Conservation (phyloP, 2,329 filamentous ascomycete species). For the Amauroascus verrucosus region DNA sequence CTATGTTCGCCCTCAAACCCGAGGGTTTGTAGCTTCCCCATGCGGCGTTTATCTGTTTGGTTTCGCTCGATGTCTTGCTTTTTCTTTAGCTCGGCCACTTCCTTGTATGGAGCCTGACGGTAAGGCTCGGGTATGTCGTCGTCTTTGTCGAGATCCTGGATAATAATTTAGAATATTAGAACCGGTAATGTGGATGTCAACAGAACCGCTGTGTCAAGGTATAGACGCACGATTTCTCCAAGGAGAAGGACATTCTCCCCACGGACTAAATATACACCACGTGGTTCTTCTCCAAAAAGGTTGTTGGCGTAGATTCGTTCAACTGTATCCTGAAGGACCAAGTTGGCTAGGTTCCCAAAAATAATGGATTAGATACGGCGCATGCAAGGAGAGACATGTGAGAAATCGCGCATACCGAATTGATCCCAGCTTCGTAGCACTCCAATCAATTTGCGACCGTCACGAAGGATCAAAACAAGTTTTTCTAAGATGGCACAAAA, state of each 20-base stretch:
- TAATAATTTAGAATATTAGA: neutral
- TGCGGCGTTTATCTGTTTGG: slow-evolving; percentile 59
- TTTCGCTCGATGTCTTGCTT: slow-evolving; percentile 60
- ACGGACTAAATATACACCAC: slow-evolving; percentile 82
- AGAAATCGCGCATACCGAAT: slow-evolving; percentile 57
- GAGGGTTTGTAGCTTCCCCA: slow-evolving; percentile 61
- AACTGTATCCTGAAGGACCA: slow-evolving; percentile 84
- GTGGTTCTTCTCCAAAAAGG: slow-evolving; percentile 72
- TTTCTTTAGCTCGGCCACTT: slow-evolving; percentile 64
- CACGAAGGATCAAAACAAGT: slow-evolving; percentile 78
- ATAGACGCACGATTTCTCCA: slow-evolving; percentile 62
- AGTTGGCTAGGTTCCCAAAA: slow-evolving; percentile 55
- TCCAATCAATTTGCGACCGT: slow-evolving; percentile 87
- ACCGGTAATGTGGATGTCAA: neutral
- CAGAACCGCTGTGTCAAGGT: neutral
- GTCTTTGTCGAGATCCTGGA: slow-evolving; percentile 82
- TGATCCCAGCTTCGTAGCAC: slow-evolving; percentile 95
- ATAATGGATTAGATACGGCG: neutral
- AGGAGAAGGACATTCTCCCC: slow-evolving; percentile 95
- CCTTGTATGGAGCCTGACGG: slow-evolving; percentile 53
- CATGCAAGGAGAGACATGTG: neutral
- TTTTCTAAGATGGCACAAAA: slow-evolving; percentile 56
- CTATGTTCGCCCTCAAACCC: slow-evolving; percentile 83
- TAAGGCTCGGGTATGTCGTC: slow-evolving; percentile 70
- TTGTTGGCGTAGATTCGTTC: slow-evolving; percentile 71